These are phyloP conservation scores for Penicillium bialowiezense DNA, from an alignment of 495 filamentous ascomycete genomes.

Conservation along the genomic window DNA sequence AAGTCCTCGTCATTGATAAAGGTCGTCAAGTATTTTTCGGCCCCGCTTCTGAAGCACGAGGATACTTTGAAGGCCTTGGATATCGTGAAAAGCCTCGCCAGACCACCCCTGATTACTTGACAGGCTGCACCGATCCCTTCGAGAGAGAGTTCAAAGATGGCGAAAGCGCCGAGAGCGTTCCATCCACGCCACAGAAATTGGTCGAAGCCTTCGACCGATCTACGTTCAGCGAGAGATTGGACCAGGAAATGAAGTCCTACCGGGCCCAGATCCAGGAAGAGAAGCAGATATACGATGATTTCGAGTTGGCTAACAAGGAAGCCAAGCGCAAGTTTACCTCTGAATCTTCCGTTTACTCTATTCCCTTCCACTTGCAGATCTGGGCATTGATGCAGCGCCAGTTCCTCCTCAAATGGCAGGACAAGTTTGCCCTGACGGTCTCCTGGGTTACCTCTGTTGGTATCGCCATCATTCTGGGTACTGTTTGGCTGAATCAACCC, in stretches of 20 bases:
- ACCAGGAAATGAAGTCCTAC: conserved; percentile 67
- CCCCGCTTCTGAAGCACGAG: conserved; percentile 61
- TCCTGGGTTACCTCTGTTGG: conserved; percentile 73
- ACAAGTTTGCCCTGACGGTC: conserved; percentile 70
- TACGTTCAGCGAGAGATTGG: conserved; percentile 49
- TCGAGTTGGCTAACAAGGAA: conserved; percentile 70
- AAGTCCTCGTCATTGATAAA: conserved; percentile 77
- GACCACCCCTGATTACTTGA: conserved; percentile 84
- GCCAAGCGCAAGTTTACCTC: conserved; percentile 68
- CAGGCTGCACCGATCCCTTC: conserved; percentile 78
- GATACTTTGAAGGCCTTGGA: conserved; percentile 80
- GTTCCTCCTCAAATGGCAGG: conserved; percentile 80
- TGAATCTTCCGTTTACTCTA: conserved; percentile 72
- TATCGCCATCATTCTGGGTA: conserved; percentile 75
- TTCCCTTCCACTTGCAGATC: conserved; percentile 74
- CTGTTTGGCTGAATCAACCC: conserved; percentile 69
- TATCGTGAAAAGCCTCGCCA: conserved; percentile 76
- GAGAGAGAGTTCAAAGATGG: conserved; percentile 74
- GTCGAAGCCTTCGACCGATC: conserved; percentile 68
- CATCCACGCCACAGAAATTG: conserved; percentile 61
- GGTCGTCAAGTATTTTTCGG: conserved; percentile 83
- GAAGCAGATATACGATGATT: conserved; percentile 67
- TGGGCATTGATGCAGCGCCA: conserved; percentile 83
- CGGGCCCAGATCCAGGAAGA: conserved; percentile 56
- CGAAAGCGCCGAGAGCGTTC: conserved; percentile 57